Conservation (phyloP, 768 basidiomycete species). For the Xerocomellus amylosporus region DNA sequence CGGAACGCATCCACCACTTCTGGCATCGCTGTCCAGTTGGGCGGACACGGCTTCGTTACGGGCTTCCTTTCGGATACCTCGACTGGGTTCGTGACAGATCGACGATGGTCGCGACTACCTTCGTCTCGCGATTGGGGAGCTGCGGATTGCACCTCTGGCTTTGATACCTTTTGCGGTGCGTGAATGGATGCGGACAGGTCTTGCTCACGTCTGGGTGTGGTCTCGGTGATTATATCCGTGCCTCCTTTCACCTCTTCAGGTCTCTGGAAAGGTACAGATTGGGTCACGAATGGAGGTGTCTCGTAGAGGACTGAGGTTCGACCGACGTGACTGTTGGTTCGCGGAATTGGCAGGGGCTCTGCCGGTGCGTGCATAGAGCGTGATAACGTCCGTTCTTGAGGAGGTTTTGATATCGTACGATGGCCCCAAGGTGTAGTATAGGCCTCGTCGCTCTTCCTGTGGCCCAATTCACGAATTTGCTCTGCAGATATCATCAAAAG, state of each 20-base stretch:
- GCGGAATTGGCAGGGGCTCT: background rate
- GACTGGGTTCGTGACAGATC: background rate
- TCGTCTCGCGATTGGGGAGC: background rate
- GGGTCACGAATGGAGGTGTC: background rate
- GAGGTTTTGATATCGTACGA: background rate
- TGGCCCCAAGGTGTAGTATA: background rate
- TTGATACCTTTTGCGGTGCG: conserved; percentile 1
- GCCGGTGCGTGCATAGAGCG: conserved; percentile 19
- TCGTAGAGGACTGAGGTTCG: background rate
- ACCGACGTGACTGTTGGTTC: background rate
- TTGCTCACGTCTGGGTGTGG: background rate
- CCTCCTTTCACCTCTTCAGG: background rate
- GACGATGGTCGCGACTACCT: background rate
- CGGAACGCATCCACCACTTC: conserved; percentile 17
- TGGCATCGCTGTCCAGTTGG: conserved; percentile 21
- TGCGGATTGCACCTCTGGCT: background rate
- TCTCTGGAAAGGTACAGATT: background rate
- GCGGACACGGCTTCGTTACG: background rate
- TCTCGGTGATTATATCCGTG: background rate
- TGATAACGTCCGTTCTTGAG: conserved; percentile 4
- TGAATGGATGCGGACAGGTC: conserved; percentile 13
- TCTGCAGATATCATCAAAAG: background rate
- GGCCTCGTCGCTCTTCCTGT: background rate
- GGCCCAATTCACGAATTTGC: background rate
- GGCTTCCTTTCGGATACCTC: background rate